Percentiles rank a stretch among this genome's conserved stretches.
These are phyloP conservation scores for Metarhizium sp. DNA, from an alignment of 2,329 filamentous ascomycete genomes.

Conservation along the genomic window DNA sequence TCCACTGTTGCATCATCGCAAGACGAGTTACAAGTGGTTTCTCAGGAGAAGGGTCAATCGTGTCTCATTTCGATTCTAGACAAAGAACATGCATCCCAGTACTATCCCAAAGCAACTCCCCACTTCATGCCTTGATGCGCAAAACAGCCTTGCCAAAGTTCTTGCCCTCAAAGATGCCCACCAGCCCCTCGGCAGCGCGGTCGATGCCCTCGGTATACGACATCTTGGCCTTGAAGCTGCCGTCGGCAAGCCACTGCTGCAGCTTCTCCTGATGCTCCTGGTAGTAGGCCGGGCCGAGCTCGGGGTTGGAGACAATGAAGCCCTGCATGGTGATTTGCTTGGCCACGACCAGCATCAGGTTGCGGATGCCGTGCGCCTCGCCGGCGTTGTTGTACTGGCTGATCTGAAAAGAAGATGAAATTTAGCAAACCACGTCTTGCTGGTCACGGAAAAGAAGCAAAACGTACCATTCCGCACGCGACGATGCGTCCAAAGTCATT, in stretches of 20 bases:
- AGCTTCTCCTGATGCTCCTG: constrained; percentile 69
- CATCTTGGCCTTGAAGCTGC: constrained; percentile 61
- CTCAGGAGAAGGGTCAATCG: too few relatives aligned
- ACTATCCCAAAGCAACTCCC: too few relatives aligned
- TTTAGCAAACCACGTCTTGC: too few relatives aligned
- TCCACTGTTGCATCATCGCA: too few relatives aligned
- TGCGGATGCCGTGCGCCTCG: constrained; percentile 52
- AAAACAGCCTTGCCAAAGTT: constrained; percentile 84
- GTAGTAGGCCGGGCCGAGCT: constrained; percentile 56
- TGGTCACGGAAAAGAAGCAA: background rate
- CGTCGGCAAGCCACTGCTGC: constrained; percentile 67
- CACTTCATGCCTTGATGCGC: background rate
- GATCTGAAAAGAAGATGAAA: constrained; percentile 32
- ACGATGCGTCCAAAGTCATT: constrained; percentile 59
- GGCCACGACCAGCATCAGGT: constrained; percentile 52
- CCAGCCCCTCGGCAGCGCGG: constrained; percentile 62
- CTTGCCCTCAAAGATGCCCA: constrained; percentile 66
- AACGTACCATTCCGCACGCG: constrained; percentile 49
- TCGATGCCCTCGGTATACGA: constrained; percentile 68
- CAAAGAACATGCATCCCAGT: too few relatives aligned
- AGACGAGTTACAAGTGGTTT: too few relatives aligned
- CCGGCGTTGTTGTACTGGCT: constrained; percentile 59
- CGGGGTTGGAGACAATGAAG: constrained; percentile 61
- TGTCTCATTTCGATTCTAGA: too few relatives aligned
- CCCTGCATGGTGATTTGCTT: constrained; percentile 66